Evolutionary conservation across 768 basidiomycete genomes (phyloP).

Genomic region (Xerocomellus dryophilus): DNA sequence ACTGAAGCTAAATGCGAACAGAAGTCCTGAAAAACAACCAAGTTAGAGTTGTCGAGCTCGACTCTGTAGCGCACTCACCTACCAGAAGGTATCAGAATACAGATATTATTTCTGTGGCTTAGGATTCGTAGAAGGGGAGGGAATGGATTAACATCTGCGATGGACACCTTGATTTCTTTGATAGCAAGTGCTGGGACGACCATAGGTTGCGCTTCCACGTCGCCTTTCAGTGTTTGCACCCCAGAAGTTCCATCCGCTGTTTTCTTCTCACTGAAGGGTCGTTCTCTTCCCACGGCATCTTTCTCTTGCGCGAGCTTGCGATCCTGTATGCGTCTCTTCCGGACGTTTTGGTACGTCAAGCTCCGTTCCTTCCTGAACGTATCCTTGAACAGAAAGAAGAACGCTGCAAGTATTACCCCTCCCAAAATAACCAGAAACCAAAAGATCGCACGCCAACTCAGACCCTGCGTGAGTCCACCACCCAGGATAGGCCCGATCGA

Average conservation of each 20-base stretch:
- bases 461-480: slow-evolving; percentile 61
- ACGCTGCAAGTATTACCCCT: slow-evolving; percentile 51
- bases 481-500: slow-evolving; percentile 68
- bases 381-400: slow-evolving; percentile 74
- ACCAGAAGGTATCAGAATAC: slow-evolving; percentile 44
- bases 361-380: slow-evolving; percentile 85
- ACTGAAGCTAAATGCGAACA: slow-evolving; percentile 69
- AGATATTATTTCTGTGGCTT: slow-evolving; percentile 61
- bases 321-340: slow-evolving; percentile 42
- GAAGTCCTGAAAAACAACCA: slow-evolving; percentile 43
- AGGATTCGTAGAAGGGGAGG: slow-evolving; percentile 60
- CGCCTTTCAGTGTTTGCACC: slow-evolving; percentile 12
- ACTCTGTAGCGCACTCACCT: slow-evolving; percentile 25
- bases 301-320: slow-evolving; percentile 18
- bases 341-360: slow-evolving; percentile 67
- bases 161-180: slow-evolving; percentile 49
- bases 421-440: slow-evolving; percentile 76
- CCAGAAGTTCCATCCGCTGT: not conserved
- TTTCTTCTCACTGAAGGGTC: slow-evolving; percentile 7
- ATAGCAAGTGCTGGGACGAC: slow-evolving; percentile 10
- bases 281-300: slow-evolving; percentile 3
- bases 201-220: slow-evolving; percentile 25
- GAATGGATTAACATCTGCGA: slow-evolving; percentile 72
- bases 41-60: not conserved
- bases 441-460: slow-evolving; percentile 81